Base-by-base conservation (phyloP, 257 asterid genomes). In the Solanum sitiens region DNA sequence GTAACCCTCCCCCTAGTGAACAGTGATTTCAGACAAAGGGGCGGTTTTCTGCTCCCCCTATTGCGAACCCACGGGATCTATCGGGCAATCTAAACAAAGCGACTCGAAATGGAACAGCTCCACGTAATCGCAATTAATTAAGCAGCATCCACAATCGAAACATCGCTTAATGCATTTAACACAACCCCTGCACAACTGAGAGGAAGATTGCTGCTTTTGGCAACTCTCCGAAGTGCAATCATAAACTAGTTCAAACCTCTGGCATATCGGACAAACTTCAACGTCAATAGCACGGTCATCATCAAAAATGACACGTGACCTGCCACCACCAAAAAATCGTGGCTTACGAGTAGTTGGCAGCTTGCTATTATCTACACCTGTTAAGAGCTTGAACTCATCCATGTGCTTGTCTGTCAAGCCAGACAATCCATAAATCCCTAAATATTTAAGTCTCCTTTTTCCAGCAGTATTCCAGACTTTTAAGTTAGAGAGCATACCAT, bases 161-260 rank as follows among this genome's bases (percentile, higher is more conserved):
- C 99, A 96, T 14, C 99, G 98, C 70, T 90, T 59, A 83, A 93
- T 90, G 93, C 99, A 96, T 12, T 33, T 14, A 10, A 84, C 89
- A 92, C 98, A 96, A 67, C 90, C 98, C 91, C 94, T 93, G 89
- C 99, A 95, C 8, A 91, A 59, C 86, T 92, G 91, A 33, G 86
- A 14, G 25, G 92, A 84, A 32, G 87, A 67, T 45, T 35, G 88
- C 88, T 89, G 92, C 35, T 45, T 91, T 83, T 86, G 90, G 90
- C 98, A 94, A 86, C 92, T 91, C 44, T 91, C 95, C 1, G 90
- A 50, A 0, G 99, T 95, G 89, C 99, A 96, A 88, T 96, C 99
- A 47, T 91, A 96, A 18, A 96, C 97, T 79, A 91, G 93, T 73
- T 92, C 88, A 45, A 90, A 83, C 10, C 88, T 83, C 89, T 91